Conservation (phyloP, 345 rosid species). For the Turnera subulata region DNA sequence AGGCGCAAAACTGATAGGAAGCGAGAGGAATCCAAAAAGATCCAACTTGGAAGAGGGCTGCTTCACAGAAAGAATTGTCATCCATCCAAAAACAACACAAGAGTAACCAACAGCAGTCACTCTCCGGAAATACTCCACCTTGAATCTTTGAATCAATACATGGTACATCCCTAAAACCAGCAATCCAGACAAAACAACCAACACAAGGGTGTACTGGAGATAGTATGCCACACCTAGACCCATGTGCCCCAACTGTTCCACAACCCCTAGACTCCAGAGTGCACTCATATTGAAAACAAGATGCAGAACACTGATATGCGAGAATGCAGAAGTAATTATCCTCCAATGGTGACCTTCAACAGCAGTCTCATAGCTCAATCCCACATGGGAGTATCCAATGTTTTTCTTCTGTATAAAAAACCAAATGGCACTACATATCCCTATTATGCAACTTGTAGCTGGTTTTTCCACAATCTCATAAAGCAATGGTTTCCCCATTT, state of each 20-base stretch:
- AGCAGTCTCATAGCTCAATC: conserved; percentile 80
- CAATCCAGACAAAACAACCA: conserved; percentile 67
- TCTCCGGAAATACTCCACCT: conserved; percentile 78
- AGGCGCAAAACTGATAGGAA: conserved; percentile 94
- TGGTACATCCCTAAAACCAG: conserved; percentile 78
- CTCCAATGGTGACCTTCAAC: conserved; percentile 90
- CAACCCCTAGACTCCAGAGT: conserved; percentile 92
- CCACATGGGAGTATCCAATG: conserved; percentile 86
- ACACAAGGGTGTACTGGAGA: conserved; percentile 82
- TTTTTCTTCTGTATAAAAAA: conserved; percentile 84
- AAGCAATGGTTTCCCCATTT: conserved; percentile 81
- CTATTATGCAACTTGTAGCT: conserved; percentile 72
- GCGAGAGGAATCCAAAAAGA: conserved; percentile 86
- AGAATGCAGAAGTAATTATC: conserved; percentile 89
- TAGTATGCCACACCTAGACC: conserved; percentile 83
- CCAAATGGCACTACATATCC: conserved; percentile 74
- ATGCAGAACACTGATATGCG: conserved; percentile 88
- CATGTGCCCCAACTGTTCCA: conserved; percentile 61
- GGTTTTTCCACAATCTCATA: conserved; percentile 85
- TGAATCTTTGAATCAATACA: conserved; percentile 66
- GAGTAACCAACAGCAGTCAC: conserved; percentile 98
- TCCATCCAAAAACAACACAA: conserved; percentile 98
- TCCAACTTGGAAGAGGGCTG: conserved; percentile 92
- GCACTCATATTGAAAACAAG: conserved; percentile 98
- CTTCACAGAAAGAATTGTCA: conserved; percentile 90